Conservation (phyloP, 805 yeast species). For the Starmerella bacillaris region DNA sequence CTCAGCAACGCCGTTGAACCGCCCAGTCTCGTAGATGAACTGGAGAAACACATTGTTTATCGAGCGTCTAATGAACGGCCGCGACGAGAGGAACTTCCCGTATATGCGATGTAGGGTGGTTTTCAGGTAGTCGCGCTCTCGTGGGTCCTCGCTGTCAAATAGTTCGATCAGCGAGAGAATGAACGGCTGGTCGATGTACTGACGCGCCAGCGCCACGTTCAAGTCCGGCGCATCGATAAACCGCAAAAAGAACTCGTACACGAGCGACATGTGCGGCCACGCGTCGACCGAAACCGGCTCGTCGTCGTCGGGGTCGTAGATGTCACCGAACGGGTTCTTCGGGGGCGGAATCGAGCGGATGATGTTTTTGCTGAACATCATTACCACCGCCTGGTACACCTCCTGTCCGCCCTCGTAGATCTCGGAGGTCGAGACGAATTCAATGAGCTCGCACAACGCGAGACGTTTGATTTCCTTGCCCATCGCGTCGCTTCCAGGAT, state of each 20-base stretch:
- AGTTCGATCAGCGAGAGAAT: constrained; percentile 65
- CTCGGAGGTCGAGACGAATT: constrained; percentile 65
- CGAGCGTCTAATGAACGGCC: constrained; percentile 80
- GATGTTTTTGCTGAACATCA: constrained; percentile 74
- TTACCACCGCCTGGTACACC: constrained; percentile 72
- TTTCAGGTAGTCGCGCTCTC: constrained; percentile 87
- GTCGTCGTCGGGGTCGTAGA: constrained; percentile 96
- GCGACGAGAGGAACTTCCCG: constrained; percentile 77
- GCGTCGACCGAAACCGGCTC: constrained; percentile 92
- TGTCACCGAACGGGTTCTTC: constrained; percentile 89
- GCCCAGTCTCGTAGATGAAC: constrained; percentile 84
- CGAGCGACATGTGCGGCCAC: constrained; percentile 98
- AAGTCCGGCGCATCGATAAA: constrained; percentile 91
- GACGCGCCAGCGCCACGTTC: constrained; percentile 81
- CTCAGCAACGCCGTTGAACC: constrained; percentile 92
- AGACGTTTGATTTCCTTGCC: constrained; percentile 84
- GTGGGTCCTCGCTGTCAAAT: constrained; percentile 90
- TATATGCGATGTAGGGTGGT: constrained; percentile 91
- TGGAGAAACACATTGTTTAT: constrained; percentile 84
- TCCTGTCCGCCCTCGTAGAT: constrained; percentile 67
- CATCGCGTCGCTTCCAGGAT: constrained; percentile 76
- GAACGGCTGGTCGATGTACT: constrained; percentile 81
- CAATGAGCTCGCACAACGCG: constrained; percentile 76
- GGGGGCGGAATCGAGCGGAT: constrained; percentile 98
- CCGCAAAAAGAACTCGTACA: constrained; percentile 81